Conservation (phyloP, 1,139 yeast genomes). For the Suhomyces ambrosiae region DNA sequence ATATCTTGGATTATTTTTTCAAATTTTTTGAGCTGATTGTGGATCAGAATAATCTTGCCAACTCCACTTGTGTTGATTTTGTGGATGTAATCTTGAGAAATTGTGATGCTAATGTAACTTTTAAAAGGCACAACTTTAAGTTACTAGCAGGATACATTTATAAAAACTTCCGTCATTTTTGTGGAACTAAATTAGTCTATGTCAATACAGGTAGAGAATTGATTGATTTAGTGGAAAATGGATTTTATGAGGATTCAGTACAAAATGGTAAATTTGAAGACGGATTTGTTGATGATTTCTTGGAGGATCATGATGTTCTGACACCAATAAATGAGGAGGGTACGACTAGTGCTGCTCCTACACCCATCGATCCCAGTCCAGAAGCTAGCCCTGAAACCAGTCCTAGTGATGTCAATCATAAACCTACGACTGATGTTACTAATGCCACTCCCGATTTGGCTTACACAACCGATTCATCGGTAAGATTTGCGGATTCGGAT, state of each 20-base stretch:
- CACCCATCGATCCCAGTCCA: conserved; percentile 9
- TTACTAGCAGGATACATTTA: conserved; percentile 53
- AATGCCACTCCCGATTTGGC: neutral
- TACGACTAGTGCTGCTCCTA: conserved; percentile 2
- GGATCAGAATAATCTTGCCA: conserved; percentile 62
- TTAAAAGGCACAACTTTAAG: conserved; percentile 42
- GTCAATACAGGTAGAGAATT: conserved; percentile 37
- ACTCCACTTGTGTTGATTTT: conserved; percentile 76
- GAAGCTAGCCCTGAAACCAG: conserved; percentile 2
- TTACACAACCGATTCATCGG: conserved; percentile 7
- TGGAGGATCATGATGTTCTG: conserved; percentile 26
- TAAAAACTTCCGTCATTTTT: conserved; percentile 39
- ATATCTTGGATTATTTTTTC: conserved; percentile 55
- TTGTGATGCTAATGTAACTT: conserved; percentile 26
- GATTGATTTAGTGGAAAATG: conserved; percentile 31
- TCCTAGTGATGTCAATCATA: too few species aligned
- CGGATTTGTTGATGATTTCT: conserved; percentile 27
- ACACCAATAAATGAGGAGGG: conserved; percentile 31
- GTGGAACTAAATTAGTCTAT: conserved; percentile 32
- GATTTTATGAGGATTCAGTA: conserved; percentile 21
- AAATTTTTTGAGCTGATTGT: conserved; percentile 52
- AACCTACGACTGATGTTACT: neutral
- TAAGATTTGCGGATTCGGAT: neutral
- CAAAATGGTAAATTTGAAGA: conserved; percentile 8
- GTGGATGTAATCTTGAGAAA: conserved; percentile 52